Conservation (phyloP, 768 basidiomycete genomes). For the Daedaleopsis nitida region DNA sequence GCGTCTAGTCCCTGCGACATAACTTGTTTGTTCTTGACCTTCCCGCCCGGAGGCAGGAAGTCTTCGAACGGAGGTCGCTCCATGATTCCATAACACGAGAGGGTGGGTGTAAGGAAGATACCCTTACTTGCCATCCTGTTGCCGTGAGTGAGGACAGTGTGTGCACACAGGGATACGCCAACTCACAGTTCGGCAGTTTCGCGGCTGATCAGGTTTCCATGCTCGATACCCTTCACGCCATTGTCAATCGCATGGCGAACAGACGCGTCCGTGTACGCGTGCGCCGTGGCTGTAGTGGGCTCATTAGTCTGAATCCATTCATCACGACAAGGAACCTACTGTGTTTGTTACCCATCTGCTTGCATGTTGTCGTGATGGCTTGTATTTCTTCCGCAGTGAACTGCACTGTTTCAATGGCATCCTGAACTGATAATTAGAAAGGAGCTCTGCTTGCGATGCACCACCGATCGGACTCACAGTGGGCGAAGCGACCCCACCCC, state of each 20-base stretch:
- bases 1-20: slow-evolving; percentile 43
- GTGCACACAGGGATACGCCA: not conserved
- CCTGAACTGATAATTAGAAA: slow-evolving; percentile 3
- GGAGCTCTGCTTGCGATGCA: too few relatives aligned
- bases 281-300: slow-evolving; percentile 28
- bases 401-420: slow-evolving; percentile 46
- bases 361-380: slow-evolving; percentile 43
- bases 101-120: slow-evolving; percentile 46
- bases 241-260: slow-evolving; percentile 48
- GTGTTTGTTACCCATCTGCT: slow-evolving; percentile 43
- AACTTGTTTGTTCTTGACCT: slow-evolving; percentile 43
- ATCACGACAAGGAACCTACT: slow-evolving; percentile 29
- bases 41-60: slow-evolving; percentile 39
- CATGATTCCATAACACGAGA: slow-evolving; percentile 46
- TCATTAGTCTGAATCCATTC: not conserved
- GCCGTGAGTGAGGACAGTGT: not conserved
- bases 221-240: slow-evolving; percentile 47
- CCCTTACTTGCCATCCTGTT: slow-evolving; percentile 42
- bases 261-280: slow-evolving; percentile 42
- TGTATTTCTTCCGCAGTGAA: slow-evolving; percentile 44
- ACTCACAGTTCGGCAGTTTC: slow-evolving; percentile 40
- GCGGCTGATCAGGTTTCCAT: slow-evolving; percentile 45
- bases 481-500: slow-evolving; percentile 45
- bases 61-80: slow-evolving; percentile 43
- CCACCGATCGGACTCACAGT: slow-evolving; percentile 28